Evolutionary conservation across 2,329 filamentous ascomycete genomes (phyloP).

Genomic region (Xylariaceae sp.): DNA sequence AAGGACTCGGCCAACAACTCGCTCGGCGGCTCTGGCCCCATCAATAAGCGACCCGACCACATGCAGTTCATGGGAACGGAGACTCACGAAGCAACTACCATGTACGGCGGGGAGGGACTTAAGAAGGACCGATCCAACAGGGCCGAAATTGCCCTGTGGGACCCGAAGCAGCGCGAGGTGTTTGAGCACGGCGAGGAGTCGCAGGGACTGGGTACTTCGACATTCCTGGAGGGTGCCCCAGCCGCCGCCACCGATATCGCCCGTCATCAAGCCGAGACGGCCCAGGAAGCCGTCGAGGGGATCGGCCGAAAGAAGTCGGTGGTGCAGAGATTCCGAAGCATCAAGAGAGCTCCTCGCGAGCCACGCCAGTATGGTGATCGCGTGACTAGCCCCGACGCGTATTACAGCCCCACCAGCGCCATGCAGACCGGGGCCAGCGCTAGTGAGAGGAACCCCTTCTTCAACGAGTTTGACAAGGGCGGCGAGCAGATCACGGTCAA

Average conservation of each 20-base stretch:
- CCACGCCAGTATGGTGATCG: slow-evolving; percentile 53
- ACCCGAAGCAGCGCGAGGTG: slow-evolving; percentile 59
- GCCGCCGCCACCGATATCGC: slow-evolving; percentile 74
- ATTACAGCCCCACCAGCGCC: slow-evolving; percentile 33
- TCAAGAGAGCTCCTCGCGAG: slow-evolving; percentile 51
- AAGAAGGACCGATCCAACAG: slow-evolving; percentile 28
- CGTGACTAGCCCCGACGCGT: slow-evolving; percentile 47
- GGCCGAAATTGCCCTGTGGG: slow-evolving; percentile 50
- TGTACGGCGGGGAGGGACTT: slow-evolving; percentile 49
- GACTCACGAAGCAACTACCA: slow-evolving; percentile 77
- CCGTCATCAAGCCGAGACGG: slow-evolving; percentile 63
- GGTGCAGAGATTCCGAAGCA: slow-evolving; percentile 82
- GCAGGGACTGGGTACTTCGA: slow-evolving; percentile 82
- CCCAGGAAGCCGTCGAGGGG: slow-evolving; percentile 48
- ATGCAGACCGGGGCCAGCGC: slow-evolving; percentile 26
- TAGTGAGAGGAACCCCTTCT: slow-evolving; percentile 68
- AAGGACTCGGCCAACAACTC: slow-evolving; percentile 89
- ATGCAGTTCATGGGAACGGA: slow-evolving; percentile 76
- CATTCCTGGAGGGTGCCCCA: slow-evolving; percentile 89
- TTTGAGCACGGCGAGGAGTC: slow-evolving; percentile 78
- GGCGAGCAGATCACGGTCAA: slow-evolving; percentile 44
- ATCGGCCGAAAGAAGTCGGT: slow-evolving; percentile 90
- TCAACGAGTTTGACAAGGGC: slow-evolving; percentile 62
- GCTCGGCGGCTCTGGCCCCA: slow-evolving; percentile 76
- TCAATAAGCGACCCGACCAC: slow-evolving; percentile 76